Percentiles rank a stretch among this genome's conserved stretches.
Evolutionary conservation across 202 grass and related monocot species (phyloP).

Genomic region (Zizania palustris): DNA sequence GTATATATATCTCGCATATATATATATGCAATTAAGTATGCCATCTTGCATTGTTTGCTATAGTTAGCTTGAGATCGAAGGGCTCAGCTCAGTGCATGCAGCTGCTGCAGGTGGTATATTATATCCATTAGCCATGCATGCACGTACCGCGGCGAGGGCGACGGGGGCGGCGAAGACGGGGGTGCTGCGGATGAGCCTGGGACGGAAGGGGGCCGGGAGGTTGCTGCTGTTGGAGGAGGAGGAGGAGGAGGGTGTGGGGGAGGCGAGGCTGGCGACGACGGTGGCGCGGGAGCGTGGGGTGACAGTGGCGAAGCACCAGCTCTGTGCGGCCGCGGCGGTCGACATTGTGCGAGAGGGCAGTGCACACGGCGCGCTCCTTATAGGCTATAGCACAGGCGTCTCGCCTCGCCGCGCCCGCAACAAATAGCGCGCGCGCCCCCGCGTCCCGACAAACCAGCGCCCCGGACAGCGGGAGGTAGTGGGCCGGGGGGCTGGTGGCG

Average conservation of each 20-base stretch:
- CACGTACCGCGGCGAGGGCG: constrained; percentile 52
- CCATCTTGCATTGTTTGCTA: background rate
- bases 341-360: constrained; percentile 45
- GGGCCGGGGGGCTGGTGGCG: background rate
- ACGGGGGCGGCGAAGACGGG: constrained; percentile 64
- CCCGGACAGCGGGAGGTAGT: background rate
- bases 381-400: background rate
- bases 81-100: background rate
- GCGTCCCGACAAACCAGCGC: constrained; percentile 28
- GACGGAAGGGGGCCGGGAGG: constrained; percentile 34
- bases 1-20: background rate
- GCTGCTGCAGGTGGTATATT: background rate
- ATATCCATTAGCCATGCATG: background rate
- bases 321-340: constrained; percentile 43
- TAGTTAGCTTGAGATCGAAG: background rate
- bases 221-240: background rate
- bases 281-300: constrained; percentile 30
- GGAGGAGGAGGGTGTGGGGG: constrained; percentile 24
- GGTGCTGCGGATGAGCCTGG: constrained; percentile 58
- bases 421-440: constrained; percentile 23
- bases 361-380: constrained; percentile 28
- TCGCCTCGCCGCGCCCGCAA: constrained; percentile 13
- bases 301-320: constrained; percentile 34
- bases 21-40: background rate
- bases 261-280: constrained; percentile 44